Base-by-base conservation (phyloP, 768 basidiomycete genomes). In the Podaxis rugospora region DNA sequence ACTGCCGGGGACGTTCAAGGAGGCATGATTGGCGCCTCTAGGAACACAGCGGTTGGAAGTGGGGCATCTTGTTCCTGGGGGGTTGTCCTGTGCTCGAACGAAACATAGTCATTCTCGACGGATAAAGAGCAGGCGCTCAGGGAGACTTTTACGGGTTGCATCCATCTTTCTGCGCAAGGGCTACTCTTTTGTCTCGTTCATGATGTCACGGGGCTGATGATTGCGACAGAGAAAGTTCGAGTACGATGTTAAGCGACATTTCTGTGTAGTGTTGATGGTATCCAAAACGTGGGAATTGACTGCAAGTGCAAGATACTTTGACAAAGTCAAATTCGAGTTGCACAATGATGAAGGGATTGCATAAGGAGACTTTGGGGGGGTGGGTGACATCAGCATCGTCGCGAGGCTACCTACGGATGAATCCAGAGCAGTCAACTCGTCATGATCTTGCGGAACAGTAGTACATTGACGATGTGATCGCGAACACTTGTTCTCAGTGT, bases 11-110 rank as follows among this genome's bases (percentile, higher is more conserved):
- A 80, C 69, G 49, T 88, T 73, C 7, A 71, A 68, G 58, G 71
- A 57, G 69, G 49, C 65, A 78, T 66, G 68, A 84, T 66, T 63
- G 70, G 69, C 66, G 75, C 67, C 51, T 69, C 69, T 65, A 66
- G 66, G 11, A 61, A 57, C 1, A 69, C 70, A 1, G 71, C 73
- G 6, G 53, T 46, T 13, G 65, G 66, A 72, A 47, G 71, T 66
- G 7, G 66, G 75, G 7, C 86, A 86, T 21, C 70, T 95, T 11
- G 78, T 94, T n/a, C 79, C 93, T 2, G 91, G 83, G 23, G 92
- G 94, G 68, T 94, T 87, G 84, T 90, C 88, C n/a, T 90, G 87
- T 21, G 88, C 88, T 0, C 74, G 93, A 63, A 86, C 89, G 56
- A 81, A 83, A 2, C 66, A 82, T 66, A 88, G 16, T 69, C 79